Evolutionary conservation across 2,329 filamentous ascomycete species (phyloP).

Genomic region (Lasiodiplodia hormozganensis): DNA sequence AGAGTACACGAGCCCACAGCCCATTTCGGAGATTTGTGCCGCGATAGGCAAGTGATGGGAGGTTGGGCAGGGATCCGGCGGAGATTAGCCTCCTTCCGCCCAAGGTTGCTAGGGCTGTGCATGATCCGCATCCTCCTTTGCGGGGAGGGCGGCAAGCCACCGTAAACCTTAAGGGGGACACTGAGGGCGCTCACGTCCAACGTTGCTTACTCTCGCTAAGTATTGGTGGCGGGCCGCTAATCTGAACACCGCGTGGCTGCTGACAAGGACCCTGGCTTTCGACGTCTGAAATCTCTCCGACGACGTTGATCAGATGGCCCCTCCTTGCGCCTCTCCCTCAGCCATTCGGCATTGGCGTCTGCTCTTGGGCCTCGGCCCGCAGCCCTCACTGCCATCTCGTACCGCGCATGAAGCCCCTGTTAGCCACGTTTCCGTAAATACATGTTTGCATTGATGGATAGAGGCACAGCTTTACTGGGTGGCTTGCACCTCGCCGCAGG

Average conservation of each 20-base stretch:
- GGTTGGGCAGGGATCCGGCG: background rate
- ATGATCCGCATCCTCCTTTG: background rate
- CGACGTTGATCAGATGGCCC: background rate
- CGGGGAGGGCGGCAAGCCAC: background rate
- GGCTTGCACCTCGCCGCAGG: background rate
- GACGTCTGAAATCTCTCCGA: background rate
- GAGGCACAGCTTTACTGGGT: background rate
- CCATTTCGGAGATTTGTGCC: constrained; percentile 12
- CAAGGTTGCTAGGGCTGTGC: background rate
- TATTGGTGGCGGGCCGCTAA: constrained; percentile 6
- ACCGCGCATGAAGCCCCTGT: background rate
- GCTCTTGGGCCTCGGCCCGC: constrained; percentile 9
- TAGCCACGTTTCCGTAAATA: background rate
- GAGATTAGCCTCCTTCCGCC: constrained; percentile 21
- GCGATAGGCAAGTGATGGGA: constrained; percentile 10
- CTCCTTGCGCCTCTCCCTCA: background rate
- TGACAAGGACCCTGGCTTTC: background rate
- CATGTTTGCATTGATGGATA: background rate
- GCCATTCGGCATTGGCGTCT: constrained; percentile 2
- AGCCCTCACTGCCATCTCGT: background rate
- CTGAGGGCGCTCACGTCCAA: background rate
- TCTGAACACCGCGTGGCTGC: background rate
- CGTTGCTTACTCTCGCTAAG: background rate
- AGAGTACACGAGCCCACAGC: background rate
- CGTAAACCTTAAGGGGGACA: background rate